phyloP scores from a whole-genome alignment of 805 yeast species.

The Candida silvicultrix region DNA sequence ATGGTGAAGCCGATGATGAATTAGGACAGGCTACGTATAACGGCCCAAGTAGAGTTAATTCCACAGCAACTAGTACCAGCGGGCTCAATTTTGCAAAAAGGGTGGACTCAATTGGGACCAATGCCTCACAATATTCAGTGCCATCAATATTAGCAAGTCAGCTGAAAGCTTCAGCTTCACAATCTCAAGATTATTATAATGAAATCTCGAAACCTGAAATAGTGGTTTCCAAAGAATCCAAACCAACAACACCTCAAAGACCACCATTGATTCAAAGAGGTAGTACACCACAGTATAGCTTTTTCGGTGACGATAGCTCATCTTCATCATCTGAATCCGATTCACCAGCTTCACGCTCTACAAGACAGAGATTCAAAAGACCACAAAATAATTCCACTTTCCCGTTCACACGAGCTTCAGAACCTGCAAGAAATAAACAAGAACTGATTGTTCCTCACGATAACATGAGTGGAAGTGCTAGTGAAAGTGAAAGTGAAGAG shows the following conservation, averaged over 20 bases:
- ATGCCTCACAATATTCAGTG: conserved; percentile 8
- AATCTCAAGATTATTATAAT: background rate
- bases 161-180: conserved; percentile 1
- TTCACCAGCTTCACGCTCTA: background rate
- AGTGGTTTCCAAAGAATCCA: background rate
- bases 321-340: conserved; percentile 8
- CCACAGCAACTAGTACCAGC: background rate
- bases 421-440: no score
- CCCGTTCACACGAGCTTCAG: background rate
- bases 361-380: background rate
- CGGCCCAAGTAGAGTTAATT: conserved; percentile 21
- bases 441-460: background rate
- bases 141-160: conserved; percentile 10
- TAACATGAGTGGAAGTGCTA: conserved; percentile 7
- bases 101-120: background rate
- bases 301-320: conserved; percentile 11
- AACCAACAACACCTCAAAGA: background rate
- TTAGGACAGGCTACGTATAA: conserved; percentile 2
- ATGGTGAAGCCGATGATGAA: conserved; percentile 3
- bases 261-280: conserved; percentile 4
- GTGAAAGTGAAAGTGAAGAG: conserved; percentile 8
- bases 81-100: background rate
- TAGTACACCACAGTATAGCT: conserved; percentile 18
- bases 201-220: conserved; percentile 5
- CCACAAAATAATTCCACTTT: background rate